Base-by-base conservation (phyloP, 805 yeast genomes). In the Spathaspora sp. region DNA sequence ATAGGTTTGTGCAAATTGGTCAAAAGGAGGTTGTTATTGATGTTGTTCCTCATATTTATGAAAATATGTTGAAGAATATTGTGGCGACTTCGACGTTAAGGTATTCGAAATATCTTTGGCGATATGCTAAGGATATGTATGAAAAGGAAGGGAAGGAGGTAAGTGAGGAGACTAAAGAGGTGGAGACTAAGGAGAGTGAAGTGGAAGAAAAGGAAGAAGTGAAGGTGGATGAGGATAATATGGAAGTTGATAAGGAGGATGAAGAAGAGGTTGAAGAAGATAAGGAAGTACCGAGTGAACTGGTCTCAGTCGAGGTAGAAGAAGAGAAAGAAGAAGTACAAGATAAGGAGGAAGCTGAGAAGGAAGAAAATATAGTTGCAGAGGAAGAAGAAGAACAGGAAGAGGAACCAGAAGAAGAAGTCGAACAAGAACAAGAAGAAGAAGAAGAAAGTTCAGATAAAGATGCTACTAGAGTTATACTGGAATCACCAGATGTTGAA, bases 1-100 rank as follows among this genome's bases (percentile, higher is more conserved):
- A 57, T 11, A 57, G 62, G 39, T 62, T 67, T 54, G 57, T 67
- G 1, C 39, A 49, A 28, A 51, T 66, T 5, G 52, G 57, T 14
- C 59, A 58, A 6, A 20, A 44, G 18, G 49, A 52, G 20, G 49
- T 68, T n/a, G 54, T 56, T n/a, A 56, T 68, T 10, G 55, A 57
- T 26, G 59, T 58, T n/a, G 54, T 56, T 38, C 49, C 57, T 18
- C 56, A 55, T 12, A 49, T 53, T 40, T 65, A 59, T 53, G 62
- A 60, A 23, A 50, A 47, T 38, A 52, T 49, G 9, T 57, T 68
- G 52, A 64, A 60, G 48, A 52, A 55, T 16, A 57, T 64, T 3
- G 59, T 67, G 1, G 55, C 65, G 9, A 57, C 60, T 6, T 60
- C 66, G 3, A 51, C 62, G 1, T 46, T 53, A n/a, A 45, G 53